Base-by-base conservation (phyloP, 2,329 filamentous ascomycete species). In the Alternaria sp. region DNA sequence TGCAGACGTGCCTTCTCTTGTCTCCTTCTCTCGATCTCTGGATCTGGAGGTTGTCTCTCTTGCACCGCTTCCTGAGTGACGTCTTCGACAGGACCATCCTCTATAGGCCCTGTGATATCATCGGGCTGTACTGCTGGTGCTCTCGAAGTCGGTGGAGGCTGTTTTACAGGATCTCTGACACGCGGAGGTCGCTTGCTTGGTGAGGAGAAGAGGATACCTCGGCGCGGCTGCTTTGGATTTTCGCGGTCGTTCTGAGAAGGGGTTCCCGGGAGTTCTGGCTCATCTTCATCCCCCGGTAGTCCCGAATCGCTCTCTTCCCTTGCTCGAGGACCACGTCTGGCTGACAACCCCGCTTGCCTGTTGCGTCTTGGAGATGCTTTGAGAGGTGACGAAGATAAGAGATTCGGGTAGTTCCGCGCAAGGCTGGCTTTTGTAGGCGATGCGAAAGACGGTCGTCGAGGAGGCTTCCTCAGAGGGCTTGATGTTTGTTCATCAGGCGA, bases 401-500 rank as follows among this genome's bases (percentile, higher is more conserved):
- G 64, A 38, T 68, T 71, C 4, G 78, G 77, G 56, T 80, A 77
- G 62, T 73, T 77, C 54, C 78, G 77, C 59, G 78, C 68, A 26
- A 79, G 72, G 53, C 75, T 80, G 22, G 78, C 74, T 70, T 78
- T 79, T 3, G 77, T 80, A 16, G 78, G 78, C 18, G 78, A 80
- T 46, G 73, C 72, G 51, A 74, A 80, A 3, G 78, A 80, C 0
- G 76, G 70, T 49, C 77, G 68, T 54, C 74, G 69, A 22, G 75
- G 72, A 38, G 71, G 72, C 52, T 76, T 71, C 61, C 70, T 71
- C 26, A 75, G 36, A 51, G 73, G 74, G 46, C 68, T 74, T 5
- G 70, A 65, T 8, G 64, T 66, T 55, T 41, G 56, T 39, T 68
- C 64, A 3, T 62, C 58, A 24, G 75, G 72, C 2, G 76, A 75